Base-by-base conservation (phyloP, 805 yeast genomes). In the Myxozyma lipomycoides region DNA sequence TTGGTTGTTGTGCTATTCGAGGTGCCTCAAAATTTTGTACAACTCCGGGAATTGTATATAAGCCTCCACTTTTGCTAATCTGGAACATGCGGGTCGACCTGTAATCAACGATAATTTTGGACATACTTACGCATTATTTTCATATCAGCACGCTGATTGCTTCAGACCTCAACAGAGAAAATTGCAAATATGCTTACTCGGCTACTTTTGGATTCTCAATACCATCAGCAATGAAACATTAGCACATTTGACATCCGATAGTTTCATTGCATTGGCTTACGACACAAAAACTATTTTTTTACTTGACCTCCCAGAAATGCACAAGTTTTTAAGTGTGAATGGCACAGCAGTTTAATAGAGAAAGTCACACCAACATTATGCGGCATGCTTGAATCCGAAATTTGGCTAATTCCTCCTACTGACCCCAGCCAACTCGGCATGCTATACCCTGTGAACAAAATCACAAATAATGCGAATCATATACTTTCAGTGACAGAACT, bases 101-200 rank as follows among this genome's bases (percentile, higher is more conserved):
- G 43, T 36, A 17, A 23, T 49, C 10, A 45, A 40, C 24, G 54
- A 49, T 39, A 37, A 15, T 3, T 36, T 32, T 39, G 50, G 47
- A 2, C 50, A 46, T 28, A 45, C 54, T 18, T 49, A 48, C 34
- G 48, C 47, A 3, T 32, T 46, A 24, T 40, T 46, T 9, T 34
- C 46, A 2, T 30, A 38, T 18, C 54, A 49, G 26, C 40, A 43
- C 24, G 52, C 50, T 7, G 49, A 41, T 39, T 45, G 50, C 46
- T 40, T 51, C 24, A 52, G 62, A 15, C 43, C 48, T 46, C 58
- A 50, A 24, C 51, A 52, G 9, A 62, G 55, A 24, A 61, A 61
- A 61, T 55, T 44, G 57, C 49, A 61, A 61, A 47, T 61, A 61
- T 46, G 63, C 62, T n/a, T 61, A 61, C 41, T 57, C 62, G 10